Conservation (phyloP, 2,329 filamentous ascomycete genomes). For the Massarina eburnea region DNA sequence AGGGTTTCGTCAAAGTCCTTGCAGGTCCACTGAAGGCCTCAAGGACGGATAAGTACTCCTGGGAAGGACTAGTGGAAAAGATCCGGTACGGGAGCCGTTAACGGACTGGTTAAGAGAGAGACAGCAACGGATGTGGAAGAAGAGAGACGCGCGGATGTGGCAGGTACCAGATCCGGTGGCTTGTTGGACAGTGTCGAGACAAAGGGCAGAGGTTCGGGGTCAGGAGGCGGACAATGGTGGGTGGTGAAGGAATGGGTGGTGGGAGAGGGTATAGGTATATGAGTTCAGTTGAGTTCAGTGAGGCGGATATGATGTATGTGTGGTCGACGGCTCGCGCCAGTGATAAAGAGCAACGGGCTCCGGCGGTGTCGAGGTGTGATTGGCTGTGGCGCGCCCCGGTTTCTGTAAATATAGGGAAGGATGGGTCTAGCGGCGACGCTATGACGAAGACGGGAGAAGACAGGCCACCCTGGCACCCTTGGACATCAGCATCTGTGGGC, state of each 20-base stretch:
- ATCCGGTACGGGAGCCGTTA: conserved; percentile 19
- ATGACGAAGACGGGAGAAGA: conserved; percentile 42
- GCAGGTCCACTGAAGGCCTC: conserved; percentile 46
- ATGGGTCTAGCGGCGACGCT: conserved; percentile 35
- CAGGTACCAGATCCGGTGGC: conserved; percentile 24
- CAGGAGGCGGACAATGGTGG: conserved; percentile 5
- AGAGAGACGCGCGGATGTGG: conserved; percentile 13
- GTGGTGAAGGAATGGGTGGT: conserved; percentile 8
- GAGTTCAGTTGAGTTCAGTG: conserved; percentile 22
- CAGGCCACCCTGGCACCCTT: conserved; percentile 27
- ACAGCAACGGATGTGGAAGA: conserved; percentile 20
- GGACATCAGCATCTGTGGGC: neutral
- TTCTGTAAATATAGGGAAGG: conserved; percentile 40
- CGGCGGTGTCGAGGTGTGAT: conserved; percentile 23
- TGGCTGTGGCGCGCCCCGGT: conserved; percentile 30
- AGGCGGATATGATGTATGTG: conserved; percentile 43
- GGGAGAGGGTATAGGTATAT: conserved; percentile 15
- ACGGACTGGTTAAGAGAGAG: conserved; percentile 10
- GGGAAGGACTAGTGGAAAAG: conserved; percentile 10
- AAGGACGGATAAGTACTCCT: conserved; percentile 35
- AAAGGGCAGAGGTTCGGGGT: neutral
- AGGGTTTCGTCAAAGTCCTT: conserved; percentile 31
- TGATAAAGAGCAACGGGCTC: conserved; percentile 30
- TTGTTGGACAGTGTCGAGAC: neutral
- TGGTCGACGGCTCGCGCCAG: conserved; percentile 35